phyloP scores from a whole-genome alignment of 2,329 filamentous ascomycete species.

The Salinomyces thailandicus region DNA sequence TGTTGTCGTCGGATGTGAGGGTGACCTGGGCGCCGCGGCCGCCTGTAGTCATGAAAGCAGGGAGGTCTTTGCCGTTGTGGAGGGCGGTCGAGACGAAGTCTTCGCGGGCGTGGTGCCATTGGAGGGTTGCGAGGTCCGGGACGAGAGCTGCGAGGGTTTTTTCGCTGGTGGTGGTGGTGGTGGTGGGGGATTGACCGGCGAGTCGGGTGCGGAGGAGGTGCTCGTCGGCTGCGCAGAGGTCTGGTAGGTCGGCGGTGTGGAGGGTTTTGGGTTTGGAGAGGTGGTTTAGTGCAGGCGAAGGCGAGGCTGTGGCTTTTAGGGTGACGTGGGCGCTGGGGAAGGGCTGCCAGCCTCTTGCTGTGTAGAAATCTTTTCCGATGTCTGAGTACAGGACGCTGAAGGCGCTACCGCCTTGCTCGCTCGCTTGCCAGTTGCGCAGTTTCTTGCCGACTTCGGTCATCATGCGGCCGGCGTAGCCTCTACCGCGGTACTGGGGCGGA shows the following conservation, averaged over 20 bases:
- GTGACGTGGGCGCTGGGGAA: conserved; percentile 64
- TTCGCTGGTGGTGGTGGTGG: conserved; percentile 11
- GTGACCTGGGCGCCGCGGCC: conserved; percentile 46
- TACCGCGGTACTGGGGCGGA: conserved; percentile 52
- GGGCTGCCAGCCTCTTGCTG: conserved; percentile 62
- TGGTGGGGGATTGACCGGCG: conserved; percentile 24
- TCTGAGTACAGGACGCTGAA: conserved; percentile 83
- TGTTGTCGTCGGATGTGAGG: conserved; percentile 31
- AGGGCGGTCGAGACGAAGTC: conserved; percentile 62
- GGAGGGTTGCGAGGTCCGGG: conserved; percentile 56
- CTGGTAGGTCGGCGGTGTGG: conserved; percentile 48
- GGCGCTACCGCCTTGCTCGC: conserved; percentile 34
- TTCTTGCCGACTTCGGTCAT: conserved; percentile 52
- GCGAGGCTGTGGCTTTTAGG: conserved; percentile 39
- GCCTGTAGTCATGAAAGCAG: conserved; percentile 53
- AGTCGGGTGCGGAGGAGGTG: conserved; percentile 47
- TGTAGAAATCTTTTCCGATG: conserved; percentile 75
- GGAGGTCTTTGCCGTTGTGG: conserved; percentile 39
- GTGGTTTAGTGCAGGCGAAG: conserved; percentile 8
- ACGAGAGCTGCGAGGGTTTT: conserved; percentile 52
- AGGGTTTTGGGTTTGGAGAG: conserved; percentile 28
- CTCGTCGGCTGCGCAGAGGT: conserved; percentile 56
- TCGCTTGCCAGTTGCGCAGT: conserved; percentile 44
- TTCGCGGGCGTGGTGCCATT: conserved; percentile 74
- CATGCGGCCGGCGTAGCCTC: conserved; percentile 70